Percentiles rank a stretch among this genome's conserved stretches.
phyloP scores from a whole-genome alignment of 805 yeast genomes.

The Hyphopichia homilentoma region DNA sequence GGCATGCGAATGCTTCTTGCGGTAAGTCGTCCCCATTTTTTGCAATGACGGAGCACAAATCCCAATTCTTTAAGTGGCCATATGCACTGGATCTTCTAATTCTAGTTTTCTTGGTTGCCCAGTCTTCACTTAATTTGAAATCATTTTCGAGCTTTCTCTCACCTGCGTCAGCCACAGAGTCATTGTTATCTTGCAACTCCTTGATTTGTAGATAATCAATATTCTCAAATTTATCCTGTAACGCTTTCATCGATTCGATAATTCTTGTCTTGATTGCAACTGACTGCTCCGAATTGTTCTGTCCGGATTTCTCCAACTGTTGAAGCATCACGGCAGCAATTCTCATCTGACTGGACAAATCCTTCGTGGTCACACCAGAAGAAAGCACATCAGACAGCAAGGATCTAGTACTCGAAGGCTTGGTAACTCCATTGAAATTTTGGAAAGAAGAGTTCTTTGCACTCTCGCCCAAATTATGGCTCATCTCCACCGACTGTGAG shows the following conservation, averaged over 20 bases:
- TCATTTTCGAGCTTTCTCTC: constrained; percentile 91
- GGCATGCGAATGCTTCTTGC: constrained; percentile 98
- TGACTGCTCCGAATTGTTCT: constrained; percentile 40
- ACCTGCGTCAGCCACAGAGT: constrained; percentile 57
- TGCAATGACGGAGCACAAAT: constrained; percentile 89
- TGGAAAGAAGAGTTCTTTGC: background rate
- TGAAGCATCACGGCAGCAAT: constrained; percentile 94
- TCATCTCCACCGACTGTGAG: constrained; percentile 5
- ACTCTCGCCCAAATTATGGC: constrained; percentile 4
- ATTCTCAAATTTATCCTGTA: constrained; percentile 40
- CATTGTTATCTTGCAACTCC: constrained; percentile 61
- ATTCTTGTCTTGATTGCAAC: constrained; percentile 22
- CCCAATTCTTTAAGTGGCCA: constrained; percentile 93
- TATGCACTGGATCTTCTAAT: constrained; percentile 73
- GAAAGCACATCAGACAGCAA: constrained; percentile 3
- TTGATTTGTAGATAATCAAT: constrained; percentile 29
- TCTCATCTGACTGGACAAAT: constrained; percentile 87
- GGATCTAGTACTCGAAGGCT: no score
- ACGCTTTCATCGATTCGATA: constrained; percentile 29
- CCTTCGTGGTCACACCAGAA: constrained; percentile 24
- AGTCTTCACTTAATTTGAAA: constrained; percentile 90
- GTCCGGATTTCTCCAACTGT: constrained; percentile 79
- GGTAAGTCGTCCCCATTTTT: constrained; percentile 94
- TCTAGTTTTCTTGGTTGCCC: constrained; percentile 78
- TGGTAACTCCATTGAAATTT: constrained; percentile 22